Conservation (phyloP, 2,329 filamentous ascomycete genomes). For the Amylocarpus encephaloides region DNA sequence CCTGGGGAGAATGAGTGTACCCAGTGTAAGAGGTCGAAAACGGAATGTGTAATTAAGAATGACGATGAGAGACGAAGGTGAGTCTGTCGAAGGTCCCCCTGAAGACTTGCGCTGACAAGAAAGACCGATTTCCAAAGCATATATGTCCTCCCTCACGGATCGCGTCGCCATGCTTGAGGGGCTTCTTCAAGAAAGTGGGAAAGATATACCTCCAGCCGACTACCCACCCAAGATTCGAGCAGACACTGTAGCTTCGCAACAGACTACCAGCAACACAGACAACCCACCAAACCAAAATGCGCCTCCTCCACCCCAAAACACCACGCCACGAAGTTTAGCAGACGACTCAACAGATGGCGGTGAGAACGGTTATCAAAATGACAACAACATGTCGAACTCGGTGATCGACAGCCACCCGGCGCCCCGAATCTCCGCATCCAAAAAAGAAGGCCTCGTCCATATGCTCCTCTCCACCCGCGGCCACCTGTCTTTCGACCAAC, state of each 20-base stretch:
- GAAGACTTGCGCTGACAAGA: conserved; percentile 9
- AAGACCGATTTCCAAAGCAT: conserved; percentile 52
- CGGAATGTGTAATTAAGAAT: conserved; percentile 49
- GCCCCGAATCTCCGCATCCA: conserved; percentile 33
- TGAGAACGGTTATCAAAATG: conserved; percentile 12
- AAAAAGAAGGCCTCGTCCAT: conserved; percentile 43
- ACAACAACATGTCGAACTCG: conserved; percentile 2
- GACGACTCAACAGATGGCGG: conserved; percentile 16
- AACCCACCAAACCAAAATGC: not conserved
- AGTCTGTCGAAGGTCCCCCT: conserved; percentile 14
- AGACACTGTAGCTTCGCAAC: conserved; percentile 31
- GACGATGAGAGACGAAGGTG: conserved; percentile 50
- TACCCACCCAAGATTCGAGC: conserved; percentile 48
- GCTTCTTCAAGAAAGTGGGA: conserved; percentile 45
- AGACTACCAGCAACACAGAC: conserved; percentile 11
- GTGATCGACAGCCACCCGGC: conserved; percentile 9
- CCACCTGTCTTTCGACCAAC: conserved; percentile 45
- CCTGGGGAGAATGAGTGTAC: conserved; percentile 44
- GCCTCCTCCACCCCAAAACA: conserved; percentile 6
- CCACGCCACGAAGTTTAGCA: conserved; percentile 13
- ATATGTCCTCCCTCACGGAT: conserved; percentile 51
- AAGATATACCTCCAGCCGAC: conserved; percentile 42
- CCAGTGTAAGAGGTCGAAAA: conserved; percentile 45
- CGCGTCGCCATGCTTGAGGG: conserved; percentile 46
- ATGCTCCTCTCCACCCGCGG: conserved; percentile 44